Base-by-base conservation (phyloP, 2,329 filamentous ascomycete genomes). In the Alternaria gaisen region DNA sequence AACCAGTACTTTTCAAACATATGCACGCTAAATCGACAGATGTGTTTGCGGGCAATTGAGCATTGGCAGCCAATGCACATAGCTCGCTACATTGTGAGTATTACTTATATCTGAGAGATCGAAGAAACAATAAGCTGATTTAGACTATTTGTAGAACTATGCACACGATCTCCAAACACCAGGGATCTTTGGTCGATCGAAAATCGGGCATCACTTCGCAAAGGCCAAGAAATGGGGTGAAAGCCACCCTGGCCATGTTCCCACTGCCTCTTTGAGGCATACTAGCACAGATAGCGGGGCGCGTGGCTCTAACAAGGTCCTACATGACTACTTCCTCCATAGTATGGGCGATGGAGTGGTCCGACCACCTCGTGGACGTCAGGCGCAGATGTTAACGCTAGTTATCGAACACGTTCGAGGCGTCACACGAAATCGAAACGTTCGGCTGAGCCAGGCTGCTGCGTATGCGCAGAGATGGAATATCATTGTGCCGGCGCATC, bases 301-400 rank as follows among this genome's bases (percentile, higher is more conserved):
- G 16, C 40, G 12, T 28, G 53, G 51, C 3, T 20, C 20, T 9
- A 56, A 58, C 22, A 48, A 9, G 2, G 18, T 14, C 2, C 30
- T 48, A 5, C 54, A 58, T 24, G 59, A 62, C 44, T 62, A 44
- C 50, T 62, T 53, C 42, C 55, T 62, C 5, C 34, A 50, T 28
- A 43, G 50, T 16, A 62, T 62, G 59, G 59, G 55, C 5, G 56
- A 62, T 26, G 46, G 46, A n/a, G 59, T 62, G 20, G 44, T 26
- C 6, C 32, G 28, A 14, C 51, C 53, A 18, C 59, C 56, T 14
- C 28, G 16, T 9, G 44, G 59, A 32, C 30, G 38, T 20, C 38
- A 36, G 9, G 50, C 44, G 28, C 59, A 62, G 26, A 43, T 55
- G 38, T 52, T 62, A 12, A 62, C 55, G 4, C 34, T 24, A 5